These are phyloP conservation scores for Trichophyton schoenleinii DNA, from an alignment of 2,329 filamentous ascomycete species.

Conservation along the genomic window DNA sequence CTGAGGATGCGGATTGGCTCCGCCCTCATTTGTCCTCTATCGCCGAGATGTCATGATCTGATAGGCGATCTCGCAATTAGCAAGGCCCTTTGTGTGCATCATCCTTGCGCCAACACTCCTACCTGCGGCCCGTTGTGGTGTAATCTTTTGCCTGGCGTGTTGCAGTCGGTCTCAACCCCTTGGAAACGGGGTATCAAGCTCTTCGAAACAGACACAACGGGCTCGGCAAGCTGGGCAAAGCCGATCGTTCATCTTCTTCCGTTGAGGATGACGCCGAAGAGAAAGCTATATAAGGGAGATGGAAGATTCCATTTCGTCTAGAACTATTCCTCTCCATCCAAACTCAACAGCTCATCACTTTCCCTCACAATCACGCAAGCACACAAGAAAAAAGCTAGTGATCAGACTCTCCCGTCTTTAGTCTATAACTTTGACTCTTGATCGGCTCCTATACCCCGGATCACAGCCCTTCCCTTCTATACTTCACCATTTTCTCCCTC, in stretches of 20 bases:
- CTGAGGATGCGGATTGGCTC: background rate
- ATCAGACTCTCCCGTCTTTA: background rate
- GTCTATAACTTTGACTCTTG: background rate
- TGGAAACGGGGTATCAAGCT: background rate
- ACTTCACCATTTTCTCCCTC: background rate
- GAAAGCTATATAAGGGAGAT: background rate
- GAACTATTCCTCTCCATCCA: background rate
- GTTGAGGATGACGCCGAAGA: background rate
- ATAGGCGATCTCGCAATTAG: constrained; percentile 1
- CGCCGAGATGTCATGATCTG: constrained; percentile 2
- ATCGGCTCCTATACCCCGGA: background rate
- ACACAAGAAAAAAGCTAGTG: constrained; percentile 1
- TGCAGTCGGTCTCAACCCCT: background rate
- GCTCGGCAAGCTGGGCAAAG: constrained; percentile 2
- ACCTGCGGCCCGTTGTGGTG: background rate
- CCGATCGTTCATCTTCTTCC: background rate
- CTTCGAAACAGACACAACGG: background rate
- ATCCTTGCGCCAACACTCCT: background rate
- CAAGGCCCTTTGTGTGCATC: background rate
- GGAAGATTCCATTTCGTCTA: constrained; percentile 1
- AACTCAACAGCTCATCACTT: background rate
- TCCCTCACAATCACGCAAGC: background rate
- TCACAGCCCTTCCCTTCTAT: background rate
- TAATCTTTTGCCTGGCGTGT: background rate
- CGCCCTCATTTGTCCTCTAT: constrained; percentile 4